Base-by-base conservation (phyloP, 208 protist species). In the Wallacemonas rigidus region DNA sequence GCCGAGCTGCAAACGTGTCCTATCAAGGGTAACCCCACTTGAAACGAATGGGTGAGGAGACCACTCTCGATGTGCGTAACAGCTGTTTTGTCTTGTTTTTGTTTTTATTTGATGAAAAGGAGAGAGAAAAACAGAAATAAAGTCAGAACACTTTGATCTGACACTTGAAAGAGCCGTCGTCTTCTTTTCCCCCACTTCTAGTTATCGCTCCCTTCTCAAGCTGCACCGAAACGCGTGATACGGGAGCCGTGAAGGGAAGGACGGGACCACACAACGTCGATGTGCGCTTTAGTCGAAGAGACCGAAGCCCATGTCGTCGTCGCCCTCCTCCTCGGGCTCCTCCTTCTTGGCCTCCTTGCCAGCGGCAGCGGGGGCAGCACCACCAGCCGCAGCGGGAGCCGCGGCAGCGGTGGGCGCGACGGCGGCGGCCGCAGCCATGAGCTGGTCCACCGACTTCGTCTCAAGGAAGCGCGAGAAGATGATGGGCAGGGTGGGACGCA, bases 381-480 rank as follows among this genome's bases (percentile, higher is more conserved):
- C 87, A 50, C 64, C 69, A 14, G 50, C 74, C 15, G 81, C 74
- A 11, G 80, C 73, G 17, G 74, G 58, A 15, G 74, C 75, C 45
- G 76, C 74, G 36, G 67, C 75, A 2, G 80, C 87, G 36, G 81
- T 55, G 41, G 87, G 84, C 41, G 85, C 80, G 12, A 76, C 69
- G 35, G 87, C 71, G 11, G 82, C 71, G 40, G 84, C 88, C 9
- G 86, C 84, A 47, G 80, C 77, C 51, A 93, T 76, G 40, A 97
- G 86, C 41, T 69, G 57, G 54, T 89, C 89, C 45, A 97, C 75
- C 11, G 82, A 76, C 81, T 93, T 87, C 79, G 88, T 92, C 83
- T 95, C 77, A 56, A 95, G 81, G 80, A 92, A 94, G 76, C 88
- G 86, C 36, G 86, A 67, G 72, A 95, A 95, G 79, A 95, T 56